phyloP scores from a whole-genome alignment of 352 stramenopile species.

The Phytophthora rubi region DNA sequence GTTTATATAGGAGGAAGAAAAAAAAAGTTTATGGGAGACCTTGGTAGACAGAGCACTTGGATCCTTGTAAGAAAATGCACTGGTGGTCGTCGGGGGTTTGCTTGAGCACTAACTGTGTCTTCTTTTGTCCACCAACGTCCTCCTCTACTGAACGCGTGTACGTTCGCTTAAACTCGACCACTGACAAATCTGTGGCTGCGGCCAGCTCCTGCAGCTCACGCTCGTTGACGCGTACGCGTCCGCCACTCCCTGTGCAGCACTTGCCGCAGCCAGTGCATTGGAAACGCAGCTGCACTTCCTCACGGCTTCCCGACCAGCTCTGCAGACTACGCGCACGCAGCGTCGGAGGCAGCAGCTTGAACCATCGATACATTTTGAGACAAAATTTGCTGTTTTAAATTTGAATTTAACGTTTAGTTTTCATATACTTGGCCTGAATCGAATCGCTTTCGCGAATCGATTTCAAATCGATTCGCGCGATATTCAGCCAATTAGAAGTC shows the following conservation, averaged over 20 bases:
- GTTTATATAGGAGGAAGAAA: background rate
- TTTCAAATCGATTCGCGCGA: too few species aligned
- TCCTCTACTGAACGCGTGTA: constrained; percentile 41
- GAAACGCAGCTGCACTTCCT: constrained; percentile 62
- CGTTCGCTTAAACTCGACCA: constrained; percentile 39
- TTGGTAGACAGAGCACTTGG: constrained; percentile 73
- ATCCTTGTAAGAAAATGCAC: constrained; percentile 72
- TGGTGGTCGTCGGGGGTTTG: constrained; percentile 64
- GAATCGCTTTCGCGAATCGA: too few species aligned
- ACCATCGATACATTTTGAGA: background rate
- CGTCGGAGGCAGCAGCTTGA: background rate
- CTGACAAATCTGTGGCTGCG: constrained; percentile 34
- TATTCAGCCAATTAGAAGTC: too few species aligned
- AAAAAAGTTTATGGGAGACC: constrained; percentile 26
- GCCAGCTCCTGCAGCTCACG: constrained; percentile 61
- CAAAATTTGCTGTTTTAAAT: too few species aligned
- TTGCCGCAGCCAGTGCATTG: constrained; percentile 79
- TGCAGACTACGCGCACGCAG: constrained; percentile 29
- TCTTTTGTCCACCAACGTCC: constrained; percentile 26
- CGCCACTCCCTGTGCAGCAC: constrained; percentile 76
- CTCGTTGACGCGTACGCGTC: constrained; percentile 71
- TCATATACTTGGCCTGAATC: too few species aligned
- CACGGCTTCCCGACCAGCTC: constrained; percentile 39
- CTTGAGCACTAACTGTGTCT: constrained; percentile 45
- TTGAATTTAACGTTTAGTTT: too few species aligned